phyloP scores from a whole-genome alignment of 2,329 filamentous ascomycete species.

The Bipolaris victoriae region DNA sequence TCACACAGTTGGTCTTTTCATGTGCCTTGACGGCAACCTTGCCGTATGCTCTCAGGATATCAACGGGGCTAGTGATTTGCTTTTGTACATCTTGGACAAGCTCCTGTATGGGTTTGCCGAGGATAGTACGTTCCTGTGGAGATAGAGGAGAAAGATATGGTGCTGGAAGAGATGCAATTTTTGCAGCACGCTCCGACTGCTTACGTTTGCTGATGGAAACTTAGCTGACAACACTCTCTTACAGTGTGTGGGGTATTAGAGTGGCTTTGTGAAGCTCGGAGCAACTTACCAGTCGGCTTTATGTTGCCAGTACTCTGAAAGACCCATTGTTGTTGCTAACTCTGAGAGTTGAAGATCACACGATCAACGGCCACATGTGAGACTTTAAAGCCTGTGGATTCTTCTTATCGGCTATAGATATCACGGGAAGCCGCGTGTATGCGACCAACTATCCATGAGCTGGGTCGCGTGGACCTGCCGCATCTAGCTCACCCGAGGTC shows the following conservation, averaged over 20 bases:
- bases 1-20: conserved; percentile 85
- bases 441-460: conserved; percentile 13
- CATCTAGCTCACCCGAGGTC: conserved; percentile 10
- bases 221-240: conserved; percentile 17
- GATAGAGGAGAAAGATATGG: conserved; percentile 72
- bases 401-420: conserved; percentile 23
- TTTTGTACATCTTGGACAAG: conserved; percentile 80
- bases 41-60: conserved; percentile 83
- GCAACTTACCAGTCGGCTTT: conserved; percentile 69
- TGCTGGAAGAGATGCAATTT: conserved; percentile 70
- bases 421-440: conserved; percentile 16
- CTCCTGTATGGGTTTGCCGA: conserved; percentile 75
- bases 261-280: conserved; percentile 14
- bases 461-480: conserved; percentile 16
- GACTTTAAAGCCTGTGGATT: conserved; percentile 3
- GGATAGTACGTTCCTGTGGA: conserved; percentile 67
- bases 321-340: conserved; percentile 51
- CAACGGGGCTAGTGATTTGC: conserved; percentile 67
- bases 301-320: conserved; percentile 73
- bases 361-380: not conserved
- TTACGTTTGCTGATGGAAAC: conserved; percentile 69
- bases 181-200: conserved; percentile 73
- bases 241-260: conserved; percentile 11
- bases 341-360: not conserved
- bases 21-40: conserved; percentile 87